Base-by-base conservation (phyloP, 371 early-diverging fungal species). In the Mortierella sp. region DNA sequence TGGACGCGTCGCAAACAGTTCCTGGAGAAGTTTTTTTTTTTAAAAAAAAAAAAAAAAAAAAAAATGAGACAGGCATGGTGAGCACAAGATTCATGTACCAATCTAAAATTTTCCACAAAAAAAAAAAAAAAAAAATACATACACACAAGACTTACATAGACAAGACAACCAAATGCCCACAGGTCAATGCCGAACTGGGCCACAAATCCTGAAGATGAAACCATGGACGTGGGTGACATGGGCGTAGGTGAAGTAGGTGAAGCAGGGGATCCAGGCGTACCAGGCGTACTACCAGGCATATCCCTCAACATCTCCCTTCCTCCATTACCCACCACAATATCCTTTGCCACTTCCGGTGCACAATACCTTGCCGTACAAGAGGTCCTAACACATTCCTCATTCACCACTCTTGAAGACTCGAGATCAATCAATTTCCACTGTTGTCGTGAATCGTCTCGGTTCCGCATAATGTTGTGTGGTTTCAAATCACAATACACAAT, bases 121-220 rank as follows among this genome's bases (percentile, higher is more conserved):
- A 46, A 2, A 30, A 19, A n/a, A 23, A 30, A 46, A 48, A 15
- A 12, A 21, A 21, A n/a, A 19, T 11, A 2, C n/a, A 26, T 18
- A 15, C 14, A 0, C 15, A 53, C 23, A 37, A 29, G 1, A 66
- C 75, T 70, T 69, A 75, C 75, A 61, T 68, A 76, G 21, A 76
- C 47, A 1, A 76, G 72, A 55, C 77, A 76, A 45, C 77, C 77
- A 30, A 76, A 76, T 5, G 77, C 68, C 77, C 77, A 76, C 23
- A 76, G 72, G 25, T 76, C 77, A 57, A 76, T 76, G 48, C 72
- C 72, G 55, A 63, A 72, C 18, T 65, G 64, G 1, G 77, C 77
- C 14, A 68, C 64, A 14, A 76, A 72, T 16, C 68, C 62, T 0
- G 57, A 52, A 5, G 52, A 25, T 1, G 77, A 60, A 37, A 37